Evolutionary conservation across 345 rosid species (phyloP).

Genomic region (Hevea brasiliensis): DNA sequence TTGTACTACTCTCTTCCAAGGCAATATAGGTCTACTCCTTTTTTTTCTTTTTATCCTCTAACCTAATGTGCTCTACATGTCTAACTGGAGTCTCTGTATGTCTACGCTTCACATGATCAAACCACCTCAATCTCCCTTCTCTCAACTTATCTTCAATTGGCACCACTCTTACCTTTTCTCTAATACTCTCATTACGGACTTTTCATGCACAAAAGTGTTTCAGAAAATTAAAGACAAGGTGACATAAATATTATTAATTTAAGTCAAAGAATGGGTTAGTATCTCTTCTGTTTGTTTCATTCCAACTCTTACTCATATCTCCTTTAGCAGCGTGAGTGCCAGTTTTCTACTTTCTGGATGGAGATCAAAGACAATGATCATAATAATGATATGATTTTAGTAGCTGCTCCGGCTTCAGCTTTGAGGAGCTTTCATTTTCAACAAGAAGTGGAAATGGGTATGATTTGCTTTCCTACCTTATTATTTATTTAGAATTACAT

Average conservation of each 20-base stretch:
- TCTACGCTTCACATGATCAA: too few relatives aligned
- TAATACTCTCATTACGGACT: too few relatives aligned
- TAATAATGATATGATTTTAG: background rate
- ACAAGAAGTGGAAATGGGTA: background rate
- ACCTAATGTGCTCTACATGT: too few relatives aligned
- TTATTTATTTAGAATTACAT: background rate
- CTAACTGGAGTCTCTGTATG: too few relatives aligned
- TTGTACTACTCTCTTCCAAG: too few relatives aligned
- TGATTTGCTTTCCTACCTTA: background rate
- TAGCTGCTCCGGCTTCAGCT: background rate
- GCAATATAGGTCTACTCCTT: too few relatives aligned
- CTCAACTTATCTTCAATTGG: too few relatives aligned
- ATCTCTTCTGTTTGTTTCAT: background rate
- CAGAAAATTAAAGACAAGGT: background rate
- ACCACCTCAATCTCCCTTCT: too few relatives aligned
- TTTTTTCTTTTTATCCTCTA: too few relatives aligned
- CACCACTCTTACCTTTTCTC: too few relatives aligned
- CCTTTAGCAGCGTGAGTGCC: background rate
- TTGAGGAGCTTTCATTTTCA: background rate
- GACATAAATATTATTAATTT: background rate
- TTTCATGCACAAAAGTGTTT: background rate
- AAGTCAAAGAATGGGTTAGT: background rate
- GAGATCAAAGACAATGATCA: background rate
- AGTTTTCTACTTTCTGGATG: background rate
- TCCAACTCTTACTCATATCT: background rate